These are phyloP conservation scores for Asclepias syriaca DNA, from an alignment of 257 asterid species.

Conservation along the genomic window DNA sequence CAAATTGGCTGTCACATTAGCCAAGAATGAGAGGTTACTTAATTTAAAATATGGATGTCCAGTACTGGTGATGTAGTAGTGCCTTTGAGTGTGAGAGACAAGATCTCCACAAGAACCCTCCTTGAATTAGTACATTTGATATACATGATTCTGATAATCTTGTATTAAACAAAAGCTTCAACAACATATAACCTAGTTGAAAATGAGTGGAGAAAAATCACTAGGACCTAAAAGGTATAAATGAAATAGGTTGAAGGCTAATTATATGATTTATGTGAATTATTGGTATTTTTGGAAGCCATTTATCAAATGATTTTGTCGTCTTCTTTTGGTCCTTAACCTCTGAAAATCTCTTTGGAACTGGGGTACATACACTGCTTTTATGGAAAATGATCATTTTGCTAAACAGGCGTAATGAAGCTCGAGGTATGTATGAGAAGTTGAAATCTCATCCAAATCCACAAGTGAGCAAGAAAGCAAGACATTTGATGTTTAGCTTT, in stretches of 20 bases:
- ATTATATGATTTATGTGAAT: too few relatives aligned
- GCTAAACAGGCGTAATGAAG: slow-evolving; percentile 58
- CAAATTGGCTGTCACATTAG: not conserved
- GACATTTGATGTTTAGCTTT: slow-evolving; percentile 58
- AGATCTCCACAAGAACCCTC: not conserved
- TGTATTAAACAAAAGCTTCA: too few relatives aligned
- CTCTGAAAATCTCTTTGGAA: not conserved
- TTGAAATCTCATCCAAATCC: slow-evolving; percentile 78
- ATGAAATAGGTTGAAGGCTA: too few relatives aligned
- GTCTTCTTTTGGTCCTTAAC: not conserved
- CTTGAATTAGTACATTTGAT: not conserved
- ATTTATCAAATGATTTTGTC: not conserved
- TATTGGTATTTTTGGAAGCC: not conserved
- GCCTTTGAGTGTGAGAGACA: not conserved
- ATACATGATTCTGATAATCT: too few relatives aligned
- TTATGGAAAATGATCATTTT: not conserved
- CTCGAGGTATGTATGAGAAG: slow-evolving; percentile 80
- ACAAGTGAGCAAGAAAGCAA: slow-evolving; percentile 77
- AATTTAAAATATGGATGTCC: not conserved
- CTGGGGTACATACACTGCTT: not conserved
- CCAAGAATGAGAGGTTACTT: not conserved
- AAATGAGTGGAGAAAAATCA: too few relatives aligned
- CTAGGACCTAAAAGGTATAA: too few relatives aligned
- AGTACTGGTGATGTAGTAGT: not conserved
- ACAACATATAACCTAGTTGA: too few relatives aligned